Percentiles rank a stretch among this genome's conserved stretches.
Conservation (phyloP, 495 filamentous ascomycete species). For the Neurospora sp. region DNA sequence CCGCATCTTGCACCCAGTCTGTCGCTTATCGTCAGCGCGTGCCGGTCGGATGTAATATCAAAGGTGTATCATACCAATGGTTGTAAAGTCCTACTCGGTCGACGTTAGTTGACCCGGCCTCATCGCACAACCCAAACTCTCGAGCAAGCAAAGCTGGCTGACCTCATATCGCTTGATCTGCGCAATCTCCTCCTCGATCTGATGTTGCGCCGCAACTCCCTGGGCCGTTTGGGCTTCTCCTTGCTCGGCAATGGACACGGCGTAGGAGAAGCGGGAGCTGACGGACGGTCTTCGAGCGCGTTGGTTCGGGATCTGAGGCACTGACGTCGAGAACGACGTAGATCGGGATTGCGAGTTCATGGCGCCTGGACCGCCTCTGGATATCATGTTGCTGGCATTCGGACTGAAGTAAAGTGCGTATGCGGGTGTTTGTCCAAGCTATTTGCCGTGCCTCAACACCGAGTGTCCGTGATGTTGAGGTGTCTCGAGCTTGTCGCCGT, state of each 20-base stretch:
- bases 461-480: neutral
- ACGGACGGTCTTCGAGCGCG: constrained; percentile 48
- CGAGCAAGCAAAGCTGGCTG: neutral
- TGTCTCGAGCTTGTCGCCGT: neutral
- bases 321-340: constrained; percentile 39
- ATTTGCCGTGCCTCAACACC: neutral
- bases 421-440: neutral
- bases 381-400: constrained; percentile 14
- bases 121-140: neutral
- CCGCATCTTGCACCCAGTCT: constrained; percentile 98
- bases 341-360: constrained; percentile 31
- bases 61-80: constrained; percentile 51
- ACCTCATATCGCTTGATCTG: constrained; percentile 97
- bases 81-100: constrained; percentile 59
- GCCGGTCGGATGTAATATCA: neutral
- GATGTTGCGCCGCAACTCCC: constrained; percentile 37
- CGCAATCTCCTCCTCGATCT: constrained; percentile 88
- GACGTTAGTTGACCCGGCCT: neutral
- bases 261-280: constrained; percentile 59
- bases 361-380: constrained; percentile 17
- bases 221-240: constrained; percentile 39
- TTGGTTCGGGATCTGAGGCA: constrained; percentile 26
- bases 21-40: constrained; percentile 2
- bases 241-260: constrained; percentile 53
- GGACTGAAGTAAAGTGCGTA: neutral